Conservation (phyloP, 1,284 basidiomycete genomes). For the Leccinum solheimii region DNA sequence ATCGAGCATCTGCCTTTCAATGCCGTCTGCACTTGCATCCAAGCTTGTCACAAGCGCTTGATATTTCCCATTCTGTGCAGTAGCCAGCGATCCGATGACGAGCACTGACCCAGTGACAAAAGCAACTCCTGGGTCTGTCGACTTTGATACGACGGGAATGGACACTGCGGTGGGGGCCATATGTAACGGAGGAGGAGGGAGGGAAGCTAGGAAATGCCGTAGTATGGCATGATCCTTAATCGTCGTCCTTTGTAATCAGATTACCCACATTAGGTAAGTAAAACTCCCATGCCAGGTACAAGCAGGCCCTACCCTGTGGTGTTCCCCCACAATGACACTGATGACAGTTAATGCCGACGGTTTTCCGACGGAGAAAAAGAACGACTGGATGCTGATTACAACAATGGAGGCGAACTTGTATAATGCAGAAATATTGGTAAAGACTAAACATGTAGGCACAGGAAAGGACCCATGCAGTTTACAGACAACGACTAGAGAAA, state of each 20-base stretch:
- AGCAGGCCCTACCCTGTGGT: too few species aligned
- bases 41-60: constrained; percentile 64
- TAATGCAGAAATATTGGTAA: not conserved
- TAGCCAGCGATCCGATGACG: constrained; percentile 70
- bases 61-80: constrained; percentile 74
- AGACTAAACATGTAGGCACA: not conserved
- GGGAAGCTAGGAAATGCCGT: not conserved
- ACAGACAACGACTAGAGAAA: constrained; percentile 1
- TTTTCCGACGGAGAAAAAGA: not conserved
- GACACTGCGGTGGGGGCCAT: constrained; percentile 62
- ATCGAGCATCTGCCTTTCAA: constrained; percentile 76
- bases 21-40: constrained; percentile 43
- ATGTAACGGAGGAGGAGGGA: constrained; percentile 1
- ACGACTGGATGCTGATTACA: not conserved
- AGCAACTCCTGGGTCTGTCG: not conserved
- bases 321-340: too few species aligned
- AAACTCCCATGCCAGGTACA: not conserved
- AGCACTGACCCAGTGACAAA: constrained; percentile 51
- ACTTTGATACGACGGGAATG: constrained; percentile 16
- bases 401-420: not conserved
- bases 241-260: constrained; percentile 20
- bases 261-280: constrained; percentile 28
- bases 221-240: not conserved
- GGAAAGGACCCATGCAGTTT: not conserved
- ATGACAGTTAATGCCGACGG: too few species aligned